phyloP scores from a whole-genome alignment of 106 monocot species.

The Phalaenopsis equestris region DNA sequence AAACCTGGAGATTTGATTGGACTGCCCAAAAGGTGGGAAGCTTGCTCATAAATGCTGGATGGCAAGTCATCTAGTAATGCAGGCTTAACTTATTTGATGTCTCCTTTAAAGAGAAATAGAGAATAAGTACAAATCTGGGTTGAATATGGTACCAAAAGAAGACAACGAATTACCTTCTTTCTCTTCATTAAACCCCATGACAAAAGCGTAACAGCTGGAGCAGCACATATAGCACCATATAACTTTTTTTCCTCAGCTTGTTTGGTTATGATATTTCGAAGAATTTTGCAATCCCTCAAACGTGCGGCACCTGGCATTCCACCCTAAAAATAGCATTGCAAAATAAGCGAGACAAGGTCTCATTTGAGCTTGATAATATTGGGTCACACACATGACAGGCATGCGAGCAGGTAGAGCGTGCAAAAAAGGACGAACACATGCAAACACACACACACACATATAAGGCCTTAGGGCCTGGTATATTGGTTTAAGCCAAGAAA shows the following conservation, averaged over 20 bases:
- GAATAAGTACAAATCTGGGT: background rate
- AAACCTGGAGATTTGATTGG: constrained; percentile 75
- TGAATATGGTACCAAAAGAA: background rate
- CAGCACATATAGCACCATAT: constrained; percentile 95
- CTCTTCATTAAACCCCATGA: constrained; percentile 82
- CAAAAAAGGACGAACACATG: no score
- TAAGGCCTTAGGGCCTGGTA: no score
- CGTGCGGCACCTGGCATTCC: constrained; percentile 92
- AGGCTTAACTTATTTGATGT: constrained; percentile 5
- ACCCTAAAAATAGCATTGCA: constrained; percentile 37
- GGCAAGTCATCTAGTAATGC: constrained; percentile 69
- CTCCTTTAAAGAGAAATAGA: background rate
- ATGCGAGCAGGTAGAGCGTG: no score
- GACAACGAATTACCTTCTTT: constrained; percentile 47
- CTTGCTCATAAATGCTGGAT: constrained; percentile 86
- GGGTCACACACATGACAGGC: no score
- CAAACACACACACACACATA: no score
- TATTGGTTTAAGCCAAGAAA: no score
- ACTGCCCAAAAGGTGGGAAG: constrained; percentile 77
- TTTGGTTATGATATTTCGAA: constrained; percentile 49
- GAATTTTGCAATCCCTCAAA: constrained; percentile 63
- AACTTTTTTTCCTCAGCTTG: constrained; percentile 77
- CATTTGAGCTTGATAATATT: no score
- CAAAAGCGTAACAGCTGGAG: constrained; percentile 73
- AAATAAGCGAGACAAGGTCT: background rate